Base-by-base conservation (phyloP, 495 filamentous ascomycete genomes). In the Hypoxylon subgilvum region DNA sequence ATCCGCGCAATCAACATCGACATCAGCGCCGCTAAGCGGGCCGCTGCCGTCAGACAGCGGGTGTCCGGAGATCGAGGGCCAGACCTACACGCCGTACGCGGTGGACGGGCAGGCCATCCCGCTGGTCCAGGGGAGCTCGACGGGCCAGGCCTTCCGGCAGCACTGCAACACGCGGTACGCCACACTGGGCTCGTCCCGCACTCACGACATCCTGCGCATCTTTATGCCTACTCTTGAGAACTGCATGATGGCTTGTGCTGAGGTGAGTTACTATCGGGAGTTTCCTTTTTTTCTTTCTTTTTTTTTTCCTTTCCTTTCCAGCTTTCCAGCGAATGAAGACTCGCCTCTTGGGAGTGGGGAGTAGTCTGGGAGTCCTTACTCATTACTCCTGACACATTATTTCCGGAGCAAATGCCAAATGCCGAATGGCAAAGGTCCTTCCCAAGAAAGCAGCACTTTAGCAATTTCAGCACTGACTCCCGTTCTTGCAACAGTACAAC, bases 131-230 rank as follows among this genome's bases (percentile, higher is more conserved):
- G 63, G 51, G n/a, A n/a, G 8, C 30, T 34, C 4, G 47, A 38
- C n/a, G 41, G 47, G 1, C n/a, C 69, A 73, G 48, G 34, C 60
- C 22, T 75, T 75, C 56, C 14, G 14, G 12, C 53, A 64, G 30
- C 58, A 68, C 3, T 75, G 72, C 22, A 59, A 67, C 47, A 75
- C 68, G 9, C 72, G 70, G 54, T 71, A 66, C 50, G 57, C 42
- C 12, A 47, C 67, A n/a, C 52, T 65, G 6, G 52, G 49, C 2
- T 14, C 41, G 1, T 46, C 69, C 13, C 23, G 34, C 18, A 57
- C 71, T 4, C 57, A 57, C 45, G 66, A 75, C 45, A 71, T 75
- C 19, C 42, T 71, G n/a, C 60, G 55, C 6, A 54, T 71, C 1
- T 72, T 65, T 45, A 65, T 66, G 61, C 71, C 71, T 6, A 69